Percentiles rank a stretch among this genome's conserved stretches.
phyloP scores from a whole-genome alignment of 2,329 filamentous ascomycete genomes.

The Beauveria medogensis region DNA sequence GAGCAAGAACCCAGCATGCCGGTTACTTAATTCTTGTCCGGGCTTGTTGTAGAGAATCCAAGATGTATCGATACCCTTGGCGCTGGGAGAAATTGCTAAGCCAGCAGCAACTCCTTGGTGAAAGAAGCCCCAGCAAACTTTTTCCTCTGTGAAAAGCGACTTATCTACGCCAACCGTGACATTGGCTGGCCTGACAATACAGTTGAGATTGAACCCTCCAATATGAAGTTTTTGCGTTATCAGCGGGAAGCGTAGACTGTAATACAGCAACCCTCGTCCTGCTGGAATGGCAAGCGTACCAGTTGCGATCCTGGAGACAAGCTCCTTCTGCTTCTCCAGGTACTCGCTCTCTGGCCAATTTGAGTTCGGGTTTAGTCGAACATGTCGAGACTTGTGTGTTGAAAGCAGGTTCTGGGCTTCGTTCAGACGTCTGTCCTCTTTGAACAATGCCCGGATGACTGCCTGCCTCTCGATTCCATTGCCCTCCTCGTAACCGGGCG shows the following conservation, averaged over 20 bases:
- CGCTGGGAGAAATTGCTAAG: conserved; percentile 78
- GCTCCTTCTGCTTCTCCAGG: conserved; percentile 83
- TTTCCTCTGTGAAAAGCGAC: conserved; percentile 81
- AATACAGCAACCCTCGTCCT: conserved; percentile 81
- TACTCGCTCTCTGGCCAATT: conserved; percentile 80
- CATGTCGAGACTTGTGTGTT: conserved; percentile 68
- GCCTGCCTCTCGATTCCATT: conserved; percentile 77
- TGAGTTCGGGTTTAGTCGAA: conserved; percentile 67
- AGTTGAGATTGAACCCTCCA: conserved; percentile 84
- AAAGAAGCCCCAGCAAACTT: conserved; percentile 97
- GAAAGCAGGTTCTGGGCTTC: conserved; percentile 83
- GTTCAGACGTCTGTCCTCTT: conserved; percentile 79
- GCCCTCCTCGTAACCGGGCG: conserved; percentile 62
- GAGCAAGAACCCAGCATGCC: conserved; percentile 90
- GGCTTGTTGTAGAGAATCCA: conserved; percentile 99
- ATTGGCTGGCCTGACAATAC: conserved; percentile 83
- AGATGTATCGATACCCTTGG: conserved; percentile 91
- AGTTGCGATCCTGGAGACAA: conserved; percentile 78
- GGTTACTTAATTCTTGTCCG: conserved; percentile 73
- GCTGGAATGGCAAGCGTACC: conserved; percentile 83
- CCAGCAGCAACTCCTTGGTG: conserved; percentile 93
- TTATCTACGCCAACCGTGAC: conserved; percentile 92
- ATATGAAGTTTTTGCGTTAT: conserved; percentile 89
- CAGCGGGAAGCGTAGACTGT: conserved; percentile 76
- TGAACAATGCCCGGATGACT: conserved; percentile 81